Conservation (phyloP, 768 basidiomycete species). For the Suillus spraguei region DNA sequence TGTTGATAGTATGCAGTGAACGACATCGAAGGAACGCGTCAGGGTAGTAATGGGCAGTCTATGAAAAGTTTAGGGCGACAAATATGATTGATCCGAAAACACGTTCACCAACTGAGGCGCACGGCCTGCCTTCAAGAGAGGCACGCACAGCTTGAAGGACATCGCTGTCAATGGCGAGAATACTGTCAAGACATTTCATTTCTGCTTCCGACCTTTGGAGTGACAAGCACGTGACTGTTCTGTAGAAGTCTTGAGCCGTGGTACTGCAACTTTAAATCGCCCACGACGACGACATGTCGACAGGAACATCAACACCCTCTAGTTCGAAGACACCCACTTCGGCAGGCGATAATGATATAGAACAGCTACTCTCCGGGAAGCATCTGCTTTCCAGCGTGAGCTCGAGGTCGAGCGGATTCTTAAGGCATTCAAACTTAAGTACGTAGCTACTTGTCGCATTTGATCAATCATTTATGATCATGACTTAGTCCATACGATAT, state of each 20-base stretch:
- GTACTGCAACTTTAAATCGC: neutral
- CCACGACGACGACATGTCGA: conserved; percentile 22
- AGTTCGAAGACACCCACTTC: conserved; percentile 20
- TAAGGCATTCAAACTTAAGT: conserved; percentile 97
- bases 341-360: conserved; percentile 60
- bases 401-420: conserved; percentile 90
- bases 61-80: neutral
- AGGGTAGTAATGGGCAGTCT: conserved; percentile 4
- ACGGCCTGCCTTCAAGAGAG: conserved; percentile 1
- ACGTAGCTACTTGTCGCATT: conserved; percentile 27
- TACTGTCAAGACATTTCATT: neutral
- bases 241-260: neutral
- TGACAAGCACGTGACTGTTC: conserved; percentile 22
- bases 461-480: conserved; percentile 3
- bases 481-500: conserved; percentile 88
- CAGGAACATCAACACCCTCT: conserved; percentile 19
- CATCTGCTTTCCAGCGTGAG: conserved; percentile 84
- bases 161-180: conserved; percentile 11
- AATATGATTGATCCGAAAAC: neutral
- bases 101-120: neutral
- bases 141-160: conserved; percentile 9
- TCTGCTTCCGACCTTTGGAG: neutral
- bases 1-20: conserved; percentile 4
- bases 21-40: neutral
- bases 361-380: conserved; percentile 80